These are phyloP conservation scores for Ascoidea asiatica DNA, from an alignment of 805 yeast species.

Conservation along the genomic window DNA sequence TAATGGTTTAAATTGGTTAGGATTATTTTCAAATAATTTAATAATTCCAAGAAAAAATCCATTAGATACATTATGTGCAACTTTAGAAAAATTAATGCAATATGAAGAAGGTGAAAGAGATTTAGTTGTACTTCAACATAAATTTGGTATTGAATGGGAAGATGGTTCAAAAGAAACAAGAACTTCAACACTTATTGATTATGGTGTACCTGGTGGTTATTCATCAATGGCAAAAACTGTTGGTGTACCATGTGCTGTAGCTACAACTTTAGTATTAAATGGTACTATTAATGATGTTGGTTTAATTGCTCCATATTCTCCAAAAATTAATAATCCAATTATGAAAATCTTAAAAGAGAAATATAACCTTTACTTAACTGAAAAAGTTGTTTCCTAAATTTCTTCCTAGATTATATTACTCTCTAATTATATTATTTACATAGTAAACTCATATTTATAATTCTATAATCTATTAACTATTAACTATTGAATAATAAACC, in stretches of 20 bases:
- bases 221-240: conserved; percentile 97
- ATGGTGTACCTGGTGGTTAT: conserved; percentile 87
- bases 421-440: too few relatives aligned
- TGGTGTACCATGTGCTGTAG: conserved; percentile 98
- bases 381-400: conserved; percentile 50
- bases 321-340: conserved; percentile 82
- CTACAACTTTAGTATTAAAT: conserved; percentile 70
- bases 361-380: conserved; percentile 76
- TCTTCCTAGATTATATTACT: too few relatives aligned
- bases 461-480: too few relatives aligned
- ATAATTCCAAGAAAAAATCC: conserved; percentile 89
- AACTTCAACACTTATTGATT: conserved; percentile 90
- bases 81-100: conserved; percentile 91
- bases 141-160: conserved; percentile 94
- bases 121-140: conserved; percentile 90
- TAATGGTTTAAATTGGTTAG: conserved; percentile 88
- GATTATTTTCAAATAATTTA: conserved; percentile 63
- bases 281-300: conserved; percentile 75
- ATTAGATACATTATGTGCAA: conserved; percentile 92
- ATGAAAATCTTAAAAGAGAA: conserved; percentile 85
- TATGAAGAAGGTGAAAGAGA: conserved; percentile 93
- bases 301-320: conserved; percentile 82
- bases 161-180: conserved; percentile 85
- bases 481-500: too few relatives aligned
- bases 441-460: too few relatives aligned